Evolutionary conservation across 2,329 filamentous ascomycete species (phyloP).

Genomic region (Aotearoamyces nothofagi): DNA sequence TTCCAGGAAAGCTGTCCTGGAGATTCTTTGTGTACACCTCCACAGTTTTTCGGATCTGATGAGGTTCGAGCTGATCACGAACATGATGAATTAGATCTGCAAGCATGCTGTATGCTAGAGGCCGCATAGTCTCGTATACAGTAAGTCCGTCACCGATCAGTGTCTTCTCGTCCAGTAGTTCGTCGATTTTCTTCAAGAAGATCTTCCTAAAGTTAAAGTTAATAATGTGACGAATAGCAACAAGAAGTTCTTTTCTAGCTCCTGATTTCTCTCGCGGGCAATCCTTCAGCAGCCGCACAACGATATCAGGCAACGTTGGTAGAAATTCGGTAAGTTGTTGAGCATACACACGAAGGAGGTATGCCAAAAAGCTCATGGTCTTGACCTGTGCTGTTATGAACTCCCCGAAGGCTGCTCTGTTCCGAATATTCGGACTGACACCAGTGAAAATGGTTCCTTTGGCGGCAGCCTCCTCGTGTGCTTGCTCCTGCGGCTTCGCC

Average conservation of each 20-base stretch:
- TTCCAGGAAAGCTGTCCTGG: constrained; percentile 90
- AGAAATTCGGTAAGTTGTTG: constrained; percentile 81
- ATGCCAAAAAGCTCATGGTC: constrained; percentile 97
- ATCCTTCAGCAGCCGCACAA: constrained; percentile 82
- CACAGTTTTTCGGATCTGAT: constrained; percentile 90
- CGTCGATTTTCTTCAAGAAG: constrained; percentile 87
- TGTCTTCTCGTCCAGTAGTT: constrained; percentile 84
- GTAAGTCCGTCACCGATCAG: constrained; percentile 92
- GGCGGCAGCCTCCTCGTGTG: constrained; percentile 69
- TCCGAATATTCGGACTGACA: constrained; percentile 85
- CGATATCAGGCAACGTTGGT: constrained; percentile 69
- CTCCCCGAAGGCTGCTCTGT: constrained; percentile 86
- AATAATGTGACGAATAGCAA: constrained; percentile 95
- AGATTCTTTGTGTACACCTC: constrained; percentile 95
- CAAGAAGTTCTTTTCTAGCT: constrained; percentile 84
- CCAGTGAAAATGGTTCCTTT: constrained; percentile 78
- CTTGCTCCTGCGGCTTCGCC: constrained; percentile 84
- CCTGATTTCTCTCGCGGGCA: constrained; percentile 90
- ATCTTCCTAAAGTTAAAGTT: constrained; percentile 98
- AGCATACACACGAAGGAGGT: constrained; percentile 76
- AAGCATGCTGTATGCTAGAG: constrained; percentile 94
- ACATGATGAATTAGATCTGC: constrained; percentile 97
- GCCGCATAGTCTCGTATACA: constrained; percentile 91
- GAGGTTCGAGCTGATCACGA: constrained; percentile 69
- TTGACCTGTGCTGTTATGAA: constrained; percentile 98